phyloP scores from a whole-genome alignment of 768 basidiomycete genomes.

The Collybia sordida region DNA sequence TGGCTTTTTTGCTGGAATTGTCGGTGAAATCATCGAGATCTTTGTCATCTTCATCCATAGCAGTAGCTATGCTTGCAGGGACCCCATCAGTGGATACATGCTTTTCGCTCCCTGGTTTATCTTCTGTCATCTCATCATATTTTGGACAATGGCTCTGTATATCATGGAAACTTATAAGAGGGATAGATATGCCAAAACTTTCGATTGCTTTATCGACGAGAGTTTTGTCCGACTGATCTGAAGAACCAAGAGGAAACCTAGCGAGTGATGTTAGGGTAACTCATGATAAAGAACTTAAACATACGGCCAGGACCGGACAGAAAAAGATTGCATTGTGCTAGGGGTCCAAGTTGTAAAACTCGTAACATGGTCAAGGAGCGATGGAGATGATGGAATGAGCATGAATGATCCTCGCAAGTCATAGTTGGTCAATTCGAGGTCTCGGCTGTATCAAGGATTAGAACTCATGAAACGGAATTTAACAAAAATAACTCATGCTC shows the following conservation, averaged over 20 bases:
- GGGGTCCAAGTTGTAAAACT: conserved; percentile 33
- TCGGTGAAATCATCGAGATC: conserved; percentile 10
- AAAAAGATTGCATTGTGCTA: conserved; percentile 18
- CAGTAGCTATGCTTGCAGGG: too few species aligned
- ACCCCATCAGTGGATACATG: too few species aligned
- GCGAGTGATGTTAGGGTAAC: not conserved
- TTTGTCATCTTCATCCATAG: conserved; percentile 9
- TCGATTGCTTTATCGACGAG: conserved; percentile 28
- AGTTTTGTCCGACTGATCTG: conserved; percentile 13
- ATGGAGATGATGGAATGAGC: conserved; percentile 31
- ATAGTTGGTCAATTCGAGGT: conserved; percentile 21
- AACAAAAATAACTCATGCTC: conserved; percentile 6
- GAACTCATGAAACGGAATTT: not conserved
- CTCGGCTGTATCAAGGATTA: conserved; percentile 21
- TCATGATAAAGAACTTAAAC: conserved; percentile 2
- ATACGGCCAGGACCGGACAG: conserved; percentile 27
- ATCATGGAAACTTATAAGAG: conserved; percentile 32
- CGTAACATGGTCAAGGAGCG: conserved; percentile 23
- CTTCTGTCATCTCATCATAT: not conserved
- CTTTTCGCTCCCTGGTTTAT: not conserved
- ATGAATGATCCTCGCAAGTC: conserved; percentile 37
- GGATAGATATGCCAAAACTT: conserved; percentile 31
- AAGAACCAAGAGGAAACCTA: conserved; percentile 23
- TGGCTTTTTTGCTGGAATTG: not conserved
- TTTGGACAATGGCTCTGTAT: conserved; percentile 21